These are phyloP conservation scores for Suillus subalutaceus DNA, from an alignment of 768 basidiomycete species.

Conservation along the genomic window DNA sequence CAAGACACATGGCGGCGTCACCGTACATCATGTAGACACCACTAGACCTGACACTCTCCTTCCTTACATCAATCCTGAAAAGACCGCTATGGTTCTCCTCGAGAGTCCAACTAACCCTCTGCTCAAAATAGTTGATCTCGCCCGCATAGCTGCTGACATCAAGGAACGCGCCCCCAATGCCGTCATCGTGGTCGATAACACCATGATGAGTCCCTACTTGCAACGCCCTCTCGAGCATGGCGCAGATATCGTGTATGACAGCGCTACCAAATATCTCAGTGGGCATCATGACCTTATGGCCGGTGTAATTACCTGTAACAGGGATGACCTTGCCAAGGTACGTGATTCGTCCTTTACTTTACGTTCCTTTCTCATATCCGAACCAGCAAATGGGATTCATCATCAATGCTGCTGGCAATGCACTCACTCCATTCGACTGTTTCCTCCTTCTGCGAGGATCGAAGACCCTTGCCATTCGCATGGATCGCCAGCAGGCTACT, in stretches of 20 bases:
- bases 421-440: constrained; percentile 91
- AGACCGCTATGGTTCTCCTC: constrained; percentile 91
- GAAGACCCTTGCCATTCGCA: constrained; percentile 94
- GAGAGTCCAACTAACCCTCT: constrained; percentile 98
- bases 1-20: constrained; percentile 82
- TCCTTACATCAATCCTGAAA: constrained; percentile 58
- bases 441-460: constrained; percentile 95
- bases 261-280: constrained; percentile 95
- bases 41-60: constrained; percentile 69
- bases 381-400: constrained; percentile 82
- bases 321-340: constrained; percentile 88
- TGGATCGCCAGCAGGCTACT: constrained; percentile 90
- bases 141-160: constrained; percentile 78
- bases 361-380: background rate
- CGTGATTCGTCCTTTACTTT: constrained; percentile 14
- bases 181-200: constrained; percentile 91
- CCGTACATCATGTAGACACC: constrained; percentile 92
- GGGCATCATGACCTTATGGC: constrained; percentile 99
- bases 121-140: constrained; percentile 92
- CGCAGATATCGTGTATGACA: constrained; percentile 97
- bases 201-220: constrained; percentile 99
- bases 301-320: constrained; percentile 89
- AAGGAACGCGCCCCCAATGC: constrained; percentile 83
- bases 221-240: constrained; percentile 95
- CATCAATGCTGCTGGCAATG: constrained; percentile 94